Base-by-base conservation (phyloP, 768 basidiomycete genomes). In the Termitomyces sp. region DNA sequence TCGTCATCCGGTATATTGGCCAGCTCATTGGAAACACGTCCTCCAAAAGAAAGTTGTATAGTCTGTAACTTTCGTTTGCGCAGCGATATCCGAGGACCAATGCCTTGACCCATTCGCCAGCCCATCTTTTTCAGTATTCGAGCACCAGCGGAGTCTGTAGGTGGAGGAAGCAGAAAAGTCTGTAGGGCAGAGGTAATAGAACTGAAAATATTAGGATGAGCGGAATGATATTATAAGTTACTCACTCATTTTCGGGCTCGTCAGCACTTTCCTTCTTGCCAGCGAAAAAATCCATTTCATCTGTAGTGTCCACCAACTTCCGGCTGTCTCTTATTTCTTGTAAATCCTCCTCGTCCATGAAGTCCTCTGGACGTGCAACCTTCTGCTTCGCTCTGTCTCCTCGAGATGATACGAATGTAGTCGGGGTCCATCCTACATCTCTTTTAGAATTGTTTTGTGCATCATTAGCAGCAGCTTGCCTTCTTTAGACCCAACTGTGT, bases 331-430 rank as follows among this genome's bases (percentile, higher is more conserved):
- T 82, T 57, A 89, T 69, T 58, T 92, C 92, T 44, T 89, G 84
- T 15, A 98, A 74, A 68, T 98, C 97, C 71, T 99, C 97, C 42
- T 98, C 97, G 71, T 99, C 97, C 97, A 99, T 98, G 66, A 92
- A 98, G 66, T 97, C 93, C 70, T 96, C 92, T 0, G 93, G 87
- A 32, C 79, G 78, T n/a, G 77, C 71, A 2, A 70, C 71, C 62
- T 81, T 77, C 61, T 80, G 70, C 67, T 86, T 87, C 45, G 82
- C 82, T 46, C 94, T 82, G 43, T 90, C 88, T 28, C 67, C 70
- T 32, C 94, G 81, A 7, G 95, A 97, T 0, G 96, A 98, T 14
- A 90, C 85, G 69, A 98, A 99, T 2, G 91, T 90, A 34, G 88
- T 81, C 0, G 97, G 97, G 8, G 92, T 69, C 94, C 95, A 99